Percentiles rank a stretch among this genome's conserved stretches.
phyloP scores from a whole-genome alignment of 371 early-diverging fungal genomes.

The Phascolomyces articulosus region DNA sequence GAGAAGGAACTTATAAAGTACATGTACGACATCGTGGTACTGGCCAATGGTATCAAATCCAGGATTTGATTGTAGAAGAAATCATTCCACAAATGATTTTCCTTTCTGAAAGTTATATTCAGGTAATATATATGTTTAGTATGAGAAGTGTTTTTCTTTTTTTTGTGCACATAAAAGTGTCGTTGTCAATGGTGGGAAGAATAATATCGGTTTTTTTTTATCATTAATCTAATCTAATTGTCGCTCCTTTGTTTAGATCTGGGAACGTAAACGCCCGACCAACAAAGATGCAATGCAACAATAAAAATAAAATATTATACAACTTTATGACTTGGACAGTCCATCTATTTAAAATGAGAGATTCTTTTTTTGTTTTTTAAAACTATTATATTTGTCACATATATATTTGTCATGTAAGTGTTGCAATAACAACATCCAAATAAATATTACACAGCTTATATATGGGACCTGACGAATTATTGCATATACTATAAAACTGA shows the following conservation, averaged over 20 bases:
- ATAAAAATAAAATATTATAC: no score
- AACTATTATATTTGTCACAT: no score
- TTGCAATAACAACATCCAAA: no score
- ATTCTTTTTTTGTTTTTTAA: no score
- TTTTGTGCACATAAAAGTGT: no score
- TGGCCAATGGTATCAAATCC: constrained; percentile 95
- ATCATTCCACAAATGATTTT: constrained; percentile 95
- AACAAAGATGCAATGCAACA: constrained; percentile 1
- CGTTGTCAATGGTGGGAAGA: constrained; percentile 17
- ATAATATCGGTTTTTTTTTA: constrained; percentile 5
- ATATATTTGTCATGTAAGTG: no score
- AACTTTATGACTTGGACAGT: no score
- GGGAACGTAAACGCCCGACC: constrained; percentile 25
- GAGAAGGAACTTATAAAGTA: constrained; percentile 77
- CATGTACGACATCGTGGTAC: constrained; percentile 81
- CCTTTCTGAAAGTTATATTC: constrained; percentile 92
- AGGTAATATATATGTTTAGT: constrained; percentile 70
- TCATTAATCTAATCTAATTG: not conserved
- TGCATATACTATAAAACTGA: no score
- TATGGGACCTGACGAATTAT: no score
- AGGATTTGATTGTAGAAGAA: constrained; percentile 92
- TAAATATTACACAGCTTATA: no score
- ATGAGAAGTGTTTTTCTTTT: no score
- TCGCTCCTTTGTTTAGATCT: constrained; percentile 20
- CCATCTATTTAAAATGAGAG: no score